phyloP scores from a whole-genome alignment of 2,329 filamentous ascomycete genomes.

The Fusarium decemcellulare region DNA sequence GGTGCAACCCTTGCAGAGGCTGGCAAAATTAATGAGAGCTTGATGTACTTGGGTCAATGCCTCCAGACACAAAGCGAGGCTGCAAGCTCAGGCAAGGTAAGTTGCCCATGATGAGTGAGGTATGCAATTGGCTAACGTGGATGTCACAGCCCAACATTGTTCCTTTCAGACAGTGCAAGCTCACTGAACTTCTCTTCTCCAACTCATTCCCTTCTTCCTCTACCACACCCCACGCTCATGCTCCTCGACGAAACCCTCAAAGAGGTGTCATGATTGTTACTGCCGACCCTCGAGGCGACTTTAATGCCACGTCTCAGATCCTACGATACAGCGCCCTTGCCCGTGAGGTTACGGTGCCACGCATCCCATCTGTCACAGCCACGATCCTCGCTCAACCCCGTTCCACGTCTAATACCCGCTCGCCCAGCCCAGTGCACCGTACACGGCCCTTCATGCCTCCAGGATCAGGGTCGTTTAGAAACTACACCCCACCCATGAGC shows the following conservation, averaged over 20 bases:
- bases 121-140: conserved; percentile 22
- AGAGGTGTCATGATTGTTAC: conserved; percentile 97
- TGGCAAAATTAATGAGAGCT: conserved; percentile 97
- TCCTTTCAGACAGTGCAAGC: conserved; percentile 86
- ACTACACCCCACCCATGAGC: conserved; percentile 56
- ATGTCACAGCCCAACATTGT: conserved; percentile 75
- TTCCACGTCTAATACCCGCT: conserved; percentile 40
- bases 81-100: conserved; percentile 80
- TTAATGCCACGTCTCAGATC: conserved; percentile 97
- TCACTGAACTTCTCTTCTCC: conserved; percentile 89
- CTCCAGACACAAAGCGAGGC: conserved; percentile 93
- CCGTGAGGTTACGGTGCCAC: conserved; percentile 91
- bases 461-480: conserved; percentile 53
- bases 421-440: conserved; percentile 51
- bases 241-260: conserved; percentile 76
- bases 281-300: conserved; percentile 92
- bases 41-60: conserved; percentile 99
- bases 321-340: conserved; percentile 94
- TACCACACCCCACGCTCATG: conserved; percentile 53
- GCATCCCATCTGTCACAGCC: conserved; percentile 85
- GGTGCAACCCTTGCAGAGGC: conserved; percentile 94
- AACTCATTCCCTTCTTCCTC: conserved; percentile 83
- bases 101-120: conserved; percentile 18
- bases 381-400: conserved; percentile 69
- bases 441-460: conserved; percentile 59